These are phyloP conservation scores for Proteromonas lacertae DNA, from an alignment of 352 stramenopile species.

Conservation along the genomic window DNA sequence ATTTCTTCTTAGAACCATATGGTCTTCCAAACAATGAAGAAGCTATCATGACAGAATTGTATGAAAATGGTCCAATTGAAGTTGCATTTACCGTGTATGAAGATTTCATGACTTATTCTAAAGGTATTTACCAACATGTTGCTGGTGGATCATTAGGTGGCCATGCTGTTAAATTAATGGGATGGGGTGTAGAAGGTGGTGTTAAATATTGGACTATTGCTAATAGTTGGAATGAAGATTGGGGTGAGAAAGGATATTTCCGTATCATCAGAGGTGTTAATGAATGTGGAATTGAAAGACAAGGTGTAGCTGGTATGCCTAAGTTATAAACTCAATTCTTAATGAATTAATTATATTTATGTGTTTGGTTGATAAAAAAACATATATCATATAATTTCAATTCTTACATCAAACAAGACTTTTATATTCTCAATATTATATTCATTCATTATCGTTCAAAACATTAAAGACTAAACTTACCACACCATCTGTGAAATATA, in stretches of 20 bases:
- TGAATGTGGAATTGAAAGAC: conserved; percentile 13
- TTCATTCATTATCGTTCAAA: too few relatives aligned
- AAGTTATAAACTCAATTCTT: too few relatives aligned
- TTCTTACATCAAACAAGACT: too few relatives aligned
- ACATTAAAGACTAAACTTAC: too few relatives aligned
- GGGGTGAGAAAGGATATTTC: conserved; percentile 20
- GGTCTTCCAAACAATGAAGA: conserved; percentile 6
- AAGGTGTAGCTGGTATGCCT: conserved; percentile 9
- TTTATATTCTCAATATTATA: too few relatives aligned
- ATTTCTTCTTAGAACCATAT: conserved; percentile 10
- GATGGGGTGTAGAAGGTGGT: conserved; percentile 14
- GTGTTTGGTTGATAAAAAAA: too few relatives aligned
- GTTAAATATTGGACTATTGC: conserved; percentile 12
- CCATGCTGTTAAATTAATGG: conserved; percentile 15
- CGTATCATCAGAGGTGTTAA: conserved; percentile 14
- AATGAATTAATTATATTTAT: too few relatives aligned
- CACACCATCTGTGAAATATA: too few relatives aligned
- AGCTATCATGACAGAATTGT: conserved; percentile 15
- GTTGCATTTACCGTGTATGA: conserved; percentile 17
- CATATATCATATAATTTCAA: too few relatives aligned
- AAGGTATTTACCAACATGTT: conserved; percentile 12
- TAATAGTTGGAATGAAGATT: conserved; percentile 16
- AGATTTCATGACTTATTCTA: conserved; percentile 17
- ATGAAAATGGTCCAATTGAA: conserved; percentile 10
- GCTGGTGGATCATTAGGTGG: conserved; percentile 10